Evolutionary conservation across 306 rosid genomes (phyloP), one percentile per base, ranked within the genome.

Genomic region (Lathyrus aphaca): DNA sequence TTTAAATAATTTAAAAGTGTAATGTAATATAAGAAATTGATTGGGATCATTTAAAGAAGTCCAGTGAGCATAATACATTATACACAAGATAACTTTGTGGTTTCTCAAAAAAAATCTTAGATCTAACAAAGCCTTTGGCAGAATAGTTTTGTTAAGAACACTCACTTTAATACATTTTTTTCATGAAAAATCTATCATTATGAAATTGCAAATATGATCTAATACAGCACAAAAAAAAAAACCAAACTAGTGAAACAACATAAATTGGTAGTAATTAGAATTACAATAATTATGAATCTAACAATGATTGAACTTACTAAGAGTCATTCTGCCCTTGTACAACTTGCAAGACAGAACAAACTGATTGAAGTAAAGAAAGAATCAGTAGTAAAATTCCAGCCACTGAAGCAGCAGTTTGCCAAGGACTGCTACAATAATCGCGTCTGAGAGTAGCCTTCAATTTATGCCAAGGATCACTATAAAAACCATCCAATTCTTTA

Each of bases 261-360:
- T 32, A 29, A 29, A 29, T 29, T 29, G 35, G 35, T 6, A 10
- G 5, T 8, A 15, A 15, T 9, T 32, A 32, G 16, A 15, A 58
- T 58, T 3, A 58, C 7, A 59, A 9, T 35, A 58, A 8, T 58
- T 32, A 15, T 30, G 7, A 60, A 60, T 2, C 5, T 16, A 60
- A 37, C 46, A 61, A 37, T 61, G 8, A 59, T 8, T 8, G 45
- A 3, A n/a, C 14, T 35, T 37, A 15, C 46, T 59, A 17, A 17
- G 50, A 4, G 8, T 14, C 40, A 23, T 54, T 74, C 0, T n/a
- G 17, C 2, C 35, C 13, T 4, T 25, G 44, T 8, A 53, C 1
- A 1, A 71, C 37, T 51, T 66, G 78, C 48, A 80, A 35, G 44
- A 82, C 53, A 77, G 77, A 82, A 69, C 77, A 77, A 17, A 69